phyloP scores from a whole-genome alignment of 768 basidiomycete species.

The Galerina marginata region DNA sequence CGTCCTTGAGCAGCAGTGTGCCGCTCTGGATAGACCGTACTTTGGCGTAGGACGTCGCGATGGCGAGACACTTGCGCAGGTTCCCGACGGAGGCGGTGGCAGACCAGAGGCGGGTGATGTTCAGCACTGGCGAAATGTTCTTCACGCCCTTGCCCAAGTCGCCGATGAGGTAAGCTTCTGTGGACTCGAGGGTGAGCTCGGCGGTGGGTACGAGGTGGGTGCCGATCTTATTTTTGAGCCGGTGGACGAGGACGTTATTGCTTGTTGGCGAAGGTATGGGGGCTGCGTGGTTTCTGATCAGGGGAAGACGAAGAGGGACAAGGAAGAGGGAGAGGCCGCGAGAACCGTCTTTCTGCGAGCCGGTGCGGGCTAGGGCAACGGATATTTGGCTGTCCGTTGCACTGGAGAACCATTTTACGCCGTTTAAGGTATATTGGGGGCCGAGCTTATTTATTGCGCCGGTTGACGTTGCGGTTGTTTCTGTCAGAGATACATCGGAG shows the following conservation, averaged over 20 bases:
- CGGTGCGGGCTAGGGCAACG: constrained; percentile 77
- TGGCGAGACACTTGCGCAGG: constrained; percentile 66
- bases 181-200: constrained; percentile 64
- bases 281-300: constrained; percentile 46
- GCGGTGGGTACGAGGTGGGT: constrained; percentile 79
- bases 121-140: constrained; percentile 71
- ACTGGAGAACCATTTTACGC: constrained; percentile 87
- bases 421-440: constrained; percentile 61
- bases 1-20: constrained; percentile 53
- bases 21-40: constrained; percentile 63
- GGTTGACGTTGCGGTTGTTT: constrained; percentile 59
- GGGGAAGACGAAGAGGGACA: constrained; percentile 65
- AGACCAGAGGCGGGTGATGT: constrained; percentile 78
- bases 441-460: constrained; percentile 45
- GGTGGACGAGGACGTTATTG: constrained; percentile 73
- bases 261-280: constrained; percentile 51
- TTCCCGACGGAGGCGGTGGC: constrained; percentile 59
- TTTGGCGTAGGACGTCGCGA: constrained; percentile 66
- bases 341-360: constrained; percentile 57
- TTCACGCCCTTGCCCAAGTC: constrained; percentile 63
- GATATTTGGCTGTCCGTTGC: constrained; percentile 79
- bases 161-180: constrained; percentile 71
- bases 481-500: constrained; percentile 77
- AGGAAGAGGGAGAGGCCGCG: constrained; percentile 77
- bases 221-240: constrained; percentile 81